Evolutionary conservation across 345 rosid genomes (phyloP).

Genomic region (Acer yangbiense): DNA sequence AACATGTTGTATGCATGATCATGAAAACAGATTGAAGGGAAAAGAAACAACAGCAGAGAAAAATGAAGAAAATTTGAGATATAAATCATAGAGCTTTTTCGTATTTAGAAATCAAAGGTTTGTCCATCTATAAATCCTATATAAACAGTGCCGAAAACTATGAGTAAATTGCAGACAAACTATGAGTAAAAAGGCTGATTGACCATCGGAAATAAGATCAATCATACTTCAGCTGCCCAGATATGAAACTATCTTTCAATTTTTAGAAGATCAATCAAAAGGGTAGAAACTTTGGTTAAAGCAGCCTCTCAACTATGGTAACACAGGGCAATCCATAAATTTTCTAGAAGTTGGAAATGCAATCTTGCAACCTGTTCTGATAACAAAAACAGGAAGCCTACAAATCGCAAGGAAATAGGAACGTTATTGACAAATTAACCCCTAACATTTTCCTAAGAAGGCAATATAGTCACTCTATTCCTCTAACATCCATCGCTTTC

Average conservation of each 20-base stretch:
- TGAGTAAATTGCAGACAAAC: too few species aligned
- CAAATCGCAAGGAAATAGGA: neutral
- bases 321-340: neutral
- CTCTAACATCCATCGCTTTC: neutral
- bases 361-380: neutral
- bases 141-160: too few species aligned
- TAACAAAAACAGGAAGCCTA: neutral
- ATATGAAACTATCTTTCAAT: neutral
- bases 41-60: neutral
- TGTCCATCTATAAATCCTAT: neutral
- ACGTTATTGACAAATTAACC: neutral
- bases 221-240: neutral
- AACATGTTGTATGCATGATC: neutral
- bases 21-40: too few species aligned
- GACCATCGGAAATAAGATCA: neutral
- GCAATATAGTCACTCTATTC: neutral
- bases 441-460: neutral
- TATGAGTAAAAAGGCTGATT: too few species aligned
- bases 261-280: neutral
- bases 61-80: neutral
- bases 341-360: neutral
- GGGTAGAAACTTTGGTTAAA: too few species aligned
- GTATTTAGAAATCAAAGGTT: neutral
- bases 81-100: neutral
- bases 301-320: conserved; percentile 1